These are phyloP conservation scores for Phytophthora pistaciae DNA, from an alignment of 352 stramenopile genomes.

Conservation along the genomic window DNA sequence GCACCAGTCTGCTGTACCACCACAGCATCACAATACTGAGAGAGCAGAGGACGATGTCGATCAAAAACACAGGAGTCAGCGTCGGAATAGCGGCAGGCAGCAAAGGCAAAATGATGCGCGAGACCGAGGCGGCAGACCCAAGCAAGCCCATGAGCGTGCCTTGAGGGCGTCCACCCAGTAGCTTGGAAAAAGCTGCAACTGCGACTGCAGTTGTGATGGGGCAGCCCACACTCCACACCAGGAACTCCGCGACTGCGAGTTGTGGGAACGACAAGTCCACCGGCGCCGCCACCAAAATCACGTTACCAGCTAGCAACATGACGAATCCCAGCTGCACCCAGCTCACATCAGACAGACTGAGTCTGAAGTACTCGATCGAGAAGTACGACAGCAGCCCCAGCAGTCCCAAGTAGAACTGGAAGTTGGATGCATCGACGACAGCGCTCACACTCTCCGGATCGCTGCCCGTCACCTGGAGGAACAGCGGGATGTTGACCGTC, in stretches of 20 bases:
- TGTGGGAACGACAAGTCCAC: slow-evolving; percentile 49
- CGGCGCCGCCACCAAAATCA: slow-evolving; percentile 56
- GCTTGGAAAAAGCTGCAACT: slow-evolving; percentile 75
- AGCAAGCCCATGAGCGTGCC: slow-evolving; percentile 81
- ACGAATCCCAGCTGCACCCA: slow-evolving; percentile 75
- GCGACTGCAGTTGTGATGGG: slow-evolving; percentile 76
- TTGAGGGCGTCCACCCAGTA: slow-evolving; percentile 71
- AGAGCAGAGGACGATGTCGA: slow-evolving; percentile 61
- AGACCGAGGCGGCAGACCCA: slow-evolving; percentile 70
- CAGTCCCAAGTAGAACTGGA: slow-evolving; percentile 80
- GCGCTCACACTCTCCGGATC: slow-evolving; percentile 54
- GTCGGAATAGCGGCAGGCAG: slow-evolving; percentile 69
- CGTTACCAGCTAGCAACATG: slow-evolving; percentile 66
- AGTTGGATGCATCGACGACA: slow-evolving; percentile 71
- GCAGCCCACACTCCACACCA: slow-evolving; percentile 81
- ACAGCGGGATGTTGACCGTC: slow-evolving; percentile 81
- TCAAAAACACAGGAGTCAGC: slow-evolving; percentile 75
- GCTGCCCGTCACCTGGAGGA: slow-evolving; percentile 66
- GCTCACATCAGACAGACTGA: slow-evolving; percentile 61
- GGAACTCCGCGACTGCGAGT: slow-evolving; percentile 58
- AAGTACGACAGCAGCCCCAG: slow-evolving; percentile 79
- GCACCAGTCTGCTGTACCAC: slow-evolving; percentile 70
- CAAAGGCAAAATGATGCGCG: slow-evolving; percentile 73
- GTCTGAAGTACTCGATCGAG: slow-evolving; percentile 75
- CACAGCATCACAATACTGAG: slow-evolving; percentile 62